Evolutionary conservation across 805 yeast species (phyloP).

Genomic region (Grigorovia humatica): DNA sequence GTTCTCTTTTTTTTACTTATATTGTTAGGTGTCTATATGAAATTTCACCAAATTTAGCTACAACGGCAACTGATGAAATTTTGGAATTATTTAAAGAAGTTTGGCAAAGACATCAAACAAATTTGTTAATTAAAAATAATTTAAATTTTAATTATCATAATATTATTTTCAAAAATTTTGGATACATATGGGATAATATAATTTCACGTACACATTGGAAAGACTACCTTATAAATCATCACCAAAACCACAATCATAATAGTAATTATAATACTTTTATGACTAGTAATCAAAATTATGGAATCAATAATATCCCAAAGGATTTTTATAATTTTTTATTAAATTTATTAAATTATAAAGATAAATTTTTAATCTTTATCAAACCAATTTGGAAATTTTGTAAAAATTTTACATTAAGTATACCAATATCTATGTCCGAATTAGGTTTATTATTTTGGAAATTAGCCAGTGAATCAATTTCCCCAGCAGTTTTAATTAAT

Average conservation of each 20-base stretch:
- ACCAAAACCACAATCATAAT: neutral
- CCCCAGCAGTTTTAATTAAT: slow-evolving; percentile 73
- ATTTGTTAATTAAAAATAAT: slow-evolving; percentile 27
- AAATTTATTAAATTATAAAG: neutral
- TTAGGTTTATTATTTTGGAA: slow-evolving; percentile 27
- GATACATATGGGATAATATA: slow-evolving; percentile 21
- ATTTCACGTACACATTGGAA: slow-evolving; percentile 7
- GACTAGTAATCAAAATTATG: neutral
- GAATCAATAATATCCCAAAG: slow-evolving; percentile 1
- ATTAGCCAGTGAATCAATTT: slow-evolving; percentile 50
- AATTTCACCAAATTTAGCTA: slow-evolving; percentile 79
- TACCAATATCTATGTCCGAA: slow-evolving; percentile 25
- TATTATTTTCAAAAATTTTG: slow-evolving; percentile 19
- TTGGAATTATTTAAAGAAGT: slow-evolving; percentile 30
- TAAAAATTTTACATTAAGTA: slow-evolving; percentile 22
- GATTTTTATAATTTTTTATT: slow-evolving; percentile 1
- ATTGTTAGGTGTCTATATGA: slow-evolving; percentile 89
- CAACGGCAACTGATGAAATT: slow-evolving; percentile 37
- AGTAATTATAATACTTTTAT: neutral
- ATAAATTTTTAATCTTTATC: slow-evolving; percentile 3
- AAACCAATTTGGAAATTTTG: slow-evolving; percentile 23
- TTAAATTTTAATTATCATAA: slow-evolving; percentile 22
- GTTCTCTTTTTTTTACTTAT: slow-evolving; percentile 77
- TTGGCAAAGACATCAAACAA: slow-evolving; percentile 28
- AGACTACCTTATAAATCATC: neutral